A percentile compares a stretch with the other conserved stretches of the same genome.
These are phyloP conservation scores for Phytophthora citrophthora DNA, from an alignment of 352 stramenopile genomes.

Conservation along the genomic window DNA sequence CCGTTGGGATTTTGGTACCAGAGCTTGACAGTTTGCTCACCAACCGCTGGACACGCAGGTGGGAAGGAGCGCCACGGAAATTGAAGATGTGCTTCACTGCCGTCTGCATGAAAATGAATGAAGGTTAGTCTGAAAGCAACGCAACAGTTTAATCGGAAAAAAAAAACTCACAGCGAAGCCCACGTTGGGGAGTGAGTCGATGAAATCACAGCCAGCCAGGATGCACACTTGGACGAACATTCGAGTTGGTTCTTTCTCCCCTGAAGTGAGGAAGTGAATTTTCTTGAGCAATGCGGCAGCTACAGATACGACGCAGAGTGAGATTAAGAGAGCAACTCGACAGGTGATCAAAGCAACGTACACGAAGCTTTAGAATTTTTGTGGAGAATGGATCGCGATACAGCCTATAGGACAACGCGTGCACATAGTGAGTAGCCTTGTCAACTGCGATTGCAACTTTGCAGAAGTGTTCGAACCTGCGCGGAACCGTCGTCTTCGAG, in stretches of 20 bases:
- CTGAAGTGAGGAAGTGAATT: conserved; percentile 61
- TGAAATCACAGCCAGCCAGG: conserved; percentile 76
- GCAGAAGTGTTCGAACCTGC: conserved; percentile 36
- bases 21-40: conserved; percentile 64
- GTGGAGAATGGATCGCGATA: conserved; percentile 66
- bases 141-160: background rate
- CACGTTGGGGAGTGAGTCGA: conserved; percentile 80
- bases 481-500: conserved; percentile 66
- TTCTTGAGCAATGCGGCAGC: conserved; percentile 70
- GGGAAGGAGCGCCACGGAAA: conserved; percentile 61
- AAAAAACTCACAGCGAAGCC: conserved; percentile 62
- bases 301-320: conserved; percentile 7
- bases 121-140: conserved; percentile 3
- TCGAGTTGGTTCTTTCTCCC: conserved; percentile 61
- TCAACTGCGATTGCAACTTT: background rate
- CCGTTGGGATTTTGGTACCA: conserved; percentile 50
- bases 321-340: background rate
- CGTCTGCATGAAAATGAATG: conserved; percentile 40
- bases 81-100: conserved; percentile 79
- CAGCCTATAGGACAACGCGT: conserved; percentile 31
- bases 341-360: conserved; percentile 15
- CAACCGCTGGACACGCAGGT: conserved; percentile 67
- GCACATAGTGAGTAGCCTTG: background rate
- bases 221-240: conserved; percentile 88
- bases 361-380: conserved; percentile 45